Conservation (phyloP, 1,139 yeast genomes). For the Debaryomyces sp. region DNA sequence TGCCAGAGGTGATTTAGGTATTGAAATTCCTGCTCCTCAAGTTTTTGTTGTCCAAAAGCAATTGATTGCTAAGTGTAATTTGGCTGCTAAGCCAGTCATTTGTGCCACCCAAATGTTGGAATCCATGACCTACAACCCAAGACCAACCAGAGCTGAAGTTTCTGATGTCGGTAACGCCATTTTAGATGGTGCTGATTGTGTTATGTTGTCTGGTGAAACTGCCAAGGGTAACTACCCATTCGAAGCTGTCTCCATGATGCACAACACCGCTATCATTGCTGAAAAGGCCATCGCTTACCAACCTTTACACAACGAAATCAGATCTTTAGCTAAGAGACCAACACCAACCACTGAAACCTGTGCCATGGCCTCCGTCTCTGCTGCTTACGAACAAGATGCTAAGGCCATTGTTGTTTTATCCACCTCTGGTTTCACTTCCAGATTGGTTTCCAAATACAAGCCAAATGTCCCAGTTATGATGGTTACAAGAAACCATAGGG, state of each 20-base stretch:
- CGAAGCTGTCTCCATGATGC: constrained; percentile 99
- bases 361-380: constrained; percentile 96
- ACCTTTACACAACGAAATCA: constrained; percentile 85
- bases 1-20: constrained; percentile 99
- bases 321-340: constrained; percentile 84
- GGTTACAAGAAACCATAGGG: constrained; percentile 93
- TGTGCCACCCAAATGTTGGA: constrained; percentile 99
- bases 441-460: constrained; percentile 96
- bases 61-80: constrained; percentile 97
- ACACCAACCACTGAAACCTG: constrained; percentile 95
- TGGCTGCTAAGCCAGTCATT: constrained; percentile 99
- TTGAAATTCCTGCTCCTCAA: constrained; percentile 98
- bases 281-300: constrained; percentile 95
- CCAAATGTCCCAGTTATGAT: constrained; percentile 97
- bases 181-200: constrained; percentile 99
- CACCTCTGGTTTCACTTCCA: constrained; percentile 92
- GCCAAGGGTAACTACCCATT: constrained; percentile 99
- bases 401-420: constrained; percentile 96
- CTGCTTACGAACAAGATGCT: constrained; percentile 94
- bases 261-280: constrained; percentile 93
- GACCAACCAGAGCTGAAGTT: constrained; percentile 99
- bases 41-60: constrained; percentile 99
- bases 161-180: constrained; percentile 99
- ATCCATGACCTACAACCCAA: constrained; percentile 99
- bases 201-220: constrained; percentile 99